A percentile compares a stretch with the other conserved stretches of the same genome.
phyloP scores from a whole-genome alignment of 2,329 filamentous ascomycete species.

The Cladosporium sp. region DNA sequence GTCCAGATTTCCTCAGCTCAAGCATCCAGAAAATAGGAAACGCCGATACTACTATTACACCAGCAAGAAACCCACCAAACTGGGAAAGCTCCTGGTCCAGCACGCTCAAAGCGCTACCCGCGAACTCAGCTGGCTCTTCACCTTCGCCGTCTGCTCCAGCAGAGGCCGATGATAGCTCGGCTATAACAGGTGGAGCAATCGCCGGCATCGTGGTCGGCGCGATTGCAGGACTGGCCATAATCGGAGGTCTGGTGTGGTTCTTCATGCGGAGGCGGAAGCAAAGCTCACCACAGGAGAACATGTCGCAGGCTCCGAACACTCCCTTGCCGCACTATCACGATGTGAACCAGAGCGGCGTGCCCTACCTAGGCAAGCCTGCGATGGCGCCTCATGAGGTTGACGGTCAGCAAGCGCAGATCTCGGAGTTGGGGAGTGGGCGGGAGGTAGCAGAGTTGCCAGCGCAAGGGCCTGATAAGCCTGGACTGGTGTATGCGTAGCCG shows the following conservation, averaged over 20 bases:
- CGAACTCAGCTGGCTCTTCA: not conserved
- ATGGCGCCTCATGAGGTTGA: conserved; percentile 14
- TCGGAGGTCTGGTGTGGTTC: conserved; percentile 23
- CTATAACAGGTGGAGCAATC: conserved; percentile 36
- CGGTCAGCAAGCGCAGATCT: not conserved
- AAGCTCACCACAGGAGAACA: not conserved
- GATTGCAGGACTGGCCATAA: conserved; percentile 29
- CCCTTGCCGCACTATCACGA: not conserved
- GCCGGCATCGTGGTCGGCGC: conserved; percentile 43
- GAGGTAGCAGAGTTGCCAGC: not conserved
- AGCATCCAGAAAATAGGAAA: conserved; percentile 12
- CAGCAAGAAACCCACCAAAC: conserved; percentile 23
- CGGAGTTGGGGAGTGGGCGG: not conserved
- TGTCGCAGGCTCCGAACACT: not conserved
- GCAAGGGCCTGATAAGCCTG: not conserved
- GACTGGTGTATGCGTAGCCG: not conserved
- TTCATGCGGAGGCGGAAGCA: conserved; percentile 22
- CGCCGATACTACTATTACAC: conserved; percentile 15
- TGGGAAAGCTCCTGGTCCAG: conserved; percentile 24
- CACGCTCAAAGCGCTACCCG: conserved; percentile 20
- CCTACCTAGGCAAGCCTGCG: conserved; percentile 8
- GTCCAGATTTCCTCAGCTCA: conserved; percentile 3
- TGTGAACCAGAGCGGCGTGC: not conserved
- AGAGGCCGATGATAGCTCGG: conserved; percentile 29
- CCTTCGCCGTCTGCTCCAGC: not conserved